phyloP scores from a whole-genome alignment of 176 grass and related monocot genomes.

The Raddia guianensis region DNA sequence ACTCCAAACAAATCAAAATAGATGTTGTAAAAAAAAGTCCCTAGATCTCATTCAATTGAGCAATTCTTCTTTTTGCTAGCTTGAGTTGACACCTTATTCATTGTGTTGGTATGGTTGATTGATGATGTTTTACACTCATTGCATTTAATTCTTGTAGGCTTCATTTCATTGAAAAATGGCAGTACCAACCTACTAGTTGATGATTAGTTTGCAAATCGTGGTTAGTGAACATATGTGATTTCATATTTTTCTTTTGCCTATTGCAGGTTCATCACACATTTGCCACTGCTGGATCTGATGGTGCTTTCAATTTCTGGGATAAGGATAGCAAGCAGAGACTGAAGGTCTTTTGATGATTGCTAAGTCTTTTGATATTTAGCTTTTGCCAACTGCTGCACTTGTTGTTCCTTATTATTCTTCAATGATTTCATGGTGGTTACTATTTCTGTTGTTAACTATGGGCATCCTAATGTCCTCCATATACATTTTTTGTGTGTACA shows the following conservation, averaged over 20 bases:
- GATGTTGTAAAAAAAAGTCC: not conserved
- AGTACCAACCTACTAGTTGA: not conserved
- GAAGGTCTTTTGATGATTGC: conserved; percentile 59
- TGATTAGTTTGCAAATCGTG: not conserved
- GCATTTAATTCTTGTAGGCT: conserved; percentile 14
- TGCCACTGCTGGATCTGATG: conserved; percentile 84
- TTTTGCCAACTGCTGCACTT: conserved; percentile 9
- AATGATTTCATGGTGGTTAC: conserved; percentile 8
- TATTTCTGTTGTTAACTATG: conserved; percentile 10
- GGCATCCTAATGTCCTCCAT: conserved; percentile 16
- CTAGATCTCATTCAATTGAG: not conserved
- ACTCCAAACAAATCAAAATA: conserved; percentile 5
- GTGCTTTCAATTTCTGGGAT: conserved; percentile 92
- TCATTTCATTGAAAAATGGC: conserved; percentile 32
- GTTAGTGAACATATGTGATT: conserved; percentile 24
- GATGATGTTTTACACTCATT: conserved; percentile 14
- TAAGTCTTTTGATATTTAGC: not conserved
- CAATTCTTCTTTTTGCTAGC: not conserved
- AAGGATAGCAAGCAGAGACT: conserved; percentile 91
- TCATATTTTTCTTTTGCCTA: conserved; percentile 34
- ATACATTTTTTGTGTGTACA: conserved; percentile 11
- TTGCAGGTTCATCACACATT: conserved; percentile 83
- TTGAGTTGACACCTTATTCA: not conserved
- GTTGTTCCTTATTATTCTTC: conserved; percentile 17
- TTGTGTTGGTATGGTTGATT: conserved; percentile 19